Conservation (phyloP, 352 stramenopile genomes). For the Phytophthora pseudosyringae region DNA sequence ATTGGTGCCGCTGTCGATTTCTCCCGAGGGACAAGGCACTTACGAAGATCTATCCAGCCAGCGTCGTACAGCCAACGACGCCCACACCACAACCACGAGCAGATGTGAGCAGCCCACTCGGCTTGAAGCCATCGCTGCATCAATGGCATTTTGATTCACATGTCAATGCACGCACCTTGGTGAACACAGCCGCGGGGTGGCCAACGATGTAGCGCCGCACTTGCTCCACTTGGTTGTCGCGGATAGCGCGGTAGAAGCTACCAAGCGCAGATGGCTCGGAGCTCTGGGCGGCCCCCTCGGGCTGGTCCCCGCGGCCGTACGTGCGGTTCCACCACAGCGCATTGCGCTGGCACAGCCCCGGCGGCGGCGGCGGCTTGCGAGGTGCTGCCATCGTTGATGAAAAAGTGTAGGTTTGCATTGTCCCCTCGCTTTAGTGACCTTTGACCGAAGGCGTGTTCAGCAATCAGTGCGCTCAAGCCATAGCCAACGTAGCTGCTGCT, state of each 20-base stretch:
- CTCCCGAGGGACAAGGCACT: neutral
- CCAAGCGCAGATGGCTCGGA: constrained; percentile 2
- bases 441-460: neutral
- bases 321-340: constrained; percentile 37
- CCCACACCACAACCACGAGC: constrained; percentile 4
- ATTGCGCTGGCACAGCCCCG: constrained; percentile 8
- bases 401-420: constrained; percentile 2
- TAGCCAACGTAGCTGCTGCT: too few species aligned
- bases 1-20: neutral
- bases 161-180: constrained; percentile 44
- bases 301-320: constrained; percentile 3
- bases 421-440: constrained; percentile 16
- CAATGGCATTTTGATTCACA: too few species aligned
- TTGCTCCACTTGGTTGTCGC: constrained; percentile 37
- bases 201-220: constrained; percentile 33
- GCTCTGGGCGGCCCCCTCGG: neutral
- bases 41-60: constrained; percentile 30
- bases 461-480: neutral
- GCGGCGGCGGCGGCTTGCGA: neutral
- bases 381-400: neutral
- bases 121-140: constrained; percentile 1
- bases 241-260: constrained; percentile 46
- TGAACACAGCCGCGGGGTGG: constrained; percentile 43
- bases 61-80: neutral
- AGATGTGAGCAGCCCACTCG: constrained; percentile 1